Evolutionary conservation across 495 filamentous ascomycete genomes (phyloP).

Genomic region (Neurospora sublineolata): DNA sequence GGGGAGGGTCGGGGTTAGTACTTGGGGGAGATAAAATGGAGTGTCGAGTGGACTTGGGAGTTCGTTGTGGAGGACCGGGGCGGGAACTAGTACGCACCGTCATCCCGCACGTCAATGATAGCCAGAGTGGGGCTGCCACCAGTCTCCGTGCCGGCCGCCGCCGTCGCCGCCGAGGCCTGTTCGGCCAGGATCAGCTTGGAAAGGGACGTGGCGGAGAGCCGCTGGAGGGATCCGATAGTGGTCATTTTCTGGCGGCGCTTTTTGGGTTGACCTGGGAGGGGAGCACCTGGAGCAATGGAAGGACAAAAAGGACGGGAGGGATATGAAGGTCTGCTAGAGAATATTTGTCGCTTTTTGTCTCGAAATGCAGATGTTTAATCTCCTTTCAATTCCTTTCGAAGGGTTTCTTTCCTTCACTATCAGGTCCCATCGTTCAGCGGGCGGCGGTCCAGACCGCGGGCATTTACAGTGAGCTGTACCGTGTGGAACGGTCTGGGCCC

Average conservation of each 20-base stretch:
- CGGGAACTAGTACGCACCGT: constrained; percentile 34
- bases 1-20: not conserved
- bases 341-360: not conserved
- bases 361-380: not conserved
- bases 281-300: not conserved
- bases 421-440: not conserved
- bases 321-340: not conserved
- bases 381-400: not conserved
- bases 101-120: constrained; percentile 83
- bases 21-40: not conserved
- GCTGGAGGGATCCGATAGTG: constrained; percentile 49
- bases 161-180: constrained; percentile 2
- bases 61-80: not conserved
- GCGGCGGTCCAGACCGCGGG: not conserved
- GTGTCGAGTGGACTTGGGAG: not conserved
- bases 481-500: not conserved
- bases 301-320: not conserved
- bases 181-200: constrained; percentile 39
- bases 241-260: constrained; percentile 35
- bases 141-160: not conserved
- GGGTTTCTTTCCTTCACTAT: not conserved
- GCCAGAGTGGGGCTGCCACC: constrained; percentile 36
- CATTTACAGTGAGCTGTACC: not conserved
- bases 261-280: not conserved
- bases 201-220: constrained; percentile 52